Evolutionary conservation across 176 grass and related monocot genomes (phyloP), one percentile per base, ranked within the genome.

Genomic region (Aegilops sharonensis): DNA sequence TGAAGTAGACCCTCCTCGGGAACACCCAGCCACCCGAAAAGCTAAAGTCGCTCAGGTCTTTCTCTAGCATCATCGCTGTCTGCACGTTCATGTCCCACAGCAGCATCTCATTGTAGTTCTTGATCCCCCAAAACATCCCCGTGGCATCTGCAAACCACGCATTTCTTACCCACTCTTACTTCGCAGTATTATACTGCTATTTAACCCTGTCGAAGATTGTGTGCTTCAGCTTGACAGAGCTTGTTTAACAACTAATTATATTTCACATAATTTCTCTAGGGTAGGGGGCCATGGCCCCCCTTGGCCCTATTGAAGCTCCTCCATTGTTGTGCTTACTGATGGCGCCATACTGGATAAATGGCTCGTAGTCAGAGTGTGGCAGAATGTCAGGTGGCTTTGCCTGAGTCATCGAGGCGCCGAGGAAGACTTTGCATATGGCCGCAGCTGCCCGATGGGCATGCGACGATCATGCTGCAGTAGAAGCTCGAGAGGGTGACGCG

Each of bases 71-170:
- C 77, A 97, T 97, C 87, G 94, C 85, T 17, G 74, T 90, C 89
- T 94, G 89, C 79, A 88, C 94, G 9, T 97, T 90, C 8, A 91
- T 91, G 56, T 69, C 64, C 82, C 88, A 78, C 36, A 92, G 76
- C 69, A 97, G 64, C 94, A 97, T 94, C 39, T 94, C 78, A 86
- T 97, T 97, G 89, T 97, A 94, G 84, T 62, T 31, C 48, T 57
- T 6, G 23, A 97, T 81, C 6, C 94, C 94, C 89, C 94, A 96
- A n/a, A 96, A 90, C 82, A 96, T 88, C 15, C 75, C 91, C 9
- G 87, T 94, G 64, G 92, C 91, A 7, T 97, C 8, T 40, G 91
- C 32, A 82, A 56, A 39, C 72, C 6, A 35, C 3, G 40, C 2
- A 47, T 63, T 78, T 13, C 18, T 57, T 57, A 32, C 30, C 17